Percentiles rank a stretch among this genome's conserved stretches.
Conservation (phyloP, 169 alveolate genomes). For the Toxoplasma gondii region DNA sequence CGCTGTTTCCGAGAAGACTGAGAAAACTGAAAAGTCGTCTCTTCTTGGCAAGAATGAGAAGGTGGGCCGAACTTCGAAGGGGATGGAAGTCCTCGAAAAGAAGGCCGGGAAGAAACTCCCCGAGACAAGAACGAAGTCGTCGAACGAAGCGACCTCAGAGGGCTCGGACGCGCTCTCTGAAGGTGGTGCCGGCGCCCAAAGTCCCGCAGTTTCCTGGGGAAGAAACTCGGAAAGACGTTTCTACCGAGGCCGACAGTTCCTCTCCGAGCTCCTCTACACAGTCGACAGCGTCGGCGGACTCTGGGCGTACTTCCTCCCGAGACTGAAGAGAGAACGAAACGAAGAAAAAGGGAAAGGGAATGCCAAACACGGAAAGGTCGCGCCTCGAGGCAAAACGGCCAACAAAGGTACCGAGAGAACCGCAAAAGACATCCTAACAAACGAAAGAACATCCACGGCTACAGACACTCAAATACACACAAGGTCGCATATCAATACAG, state of each 20-base stretch:
- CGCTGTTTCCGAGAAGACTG: not conserved
- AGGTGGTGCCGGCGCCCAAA: no score
- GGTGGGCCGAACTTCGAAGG: not conserved
- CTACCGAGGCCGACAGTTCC: conserved; percentile 28
- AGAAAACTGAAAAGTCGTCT: not conserved
- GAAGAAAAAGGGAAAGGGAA: not conserved
- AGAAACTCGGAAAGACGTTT: not conserved
- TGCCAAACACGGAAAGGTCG: not conserved
- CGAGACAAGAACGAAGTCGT: no score
- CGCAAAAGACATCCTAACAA: no score
- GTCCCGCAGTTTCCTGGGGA: not conserved
- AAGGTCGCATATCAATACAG: no score
- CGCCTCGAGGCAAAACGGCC: not conserved
- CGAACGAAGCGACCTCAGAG: no score
- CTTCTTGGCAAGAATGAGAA: not conserved
- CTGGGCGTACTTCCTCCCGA: not conserved
- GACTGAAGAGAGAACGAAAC: not conserved
- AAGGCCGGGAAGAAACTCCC: not conserved
- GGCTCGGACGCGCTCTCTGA: no score
- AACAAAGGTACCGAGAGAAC: not conserved
- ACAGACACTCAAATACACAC: no score
- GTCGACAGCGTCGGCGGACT: conserved; percentile 24
- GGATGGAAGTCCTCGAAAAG: not conserved
- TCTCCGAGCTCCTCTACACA: conserved; percentile 25
- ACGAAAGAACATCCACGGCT: no score